A percentile compares a stretch with the other conserved stretches of the same genome.
phyloP scores from a whole-genome alignment of 805 yeast species.

The Lipomyces chichibuensis region DNA sequence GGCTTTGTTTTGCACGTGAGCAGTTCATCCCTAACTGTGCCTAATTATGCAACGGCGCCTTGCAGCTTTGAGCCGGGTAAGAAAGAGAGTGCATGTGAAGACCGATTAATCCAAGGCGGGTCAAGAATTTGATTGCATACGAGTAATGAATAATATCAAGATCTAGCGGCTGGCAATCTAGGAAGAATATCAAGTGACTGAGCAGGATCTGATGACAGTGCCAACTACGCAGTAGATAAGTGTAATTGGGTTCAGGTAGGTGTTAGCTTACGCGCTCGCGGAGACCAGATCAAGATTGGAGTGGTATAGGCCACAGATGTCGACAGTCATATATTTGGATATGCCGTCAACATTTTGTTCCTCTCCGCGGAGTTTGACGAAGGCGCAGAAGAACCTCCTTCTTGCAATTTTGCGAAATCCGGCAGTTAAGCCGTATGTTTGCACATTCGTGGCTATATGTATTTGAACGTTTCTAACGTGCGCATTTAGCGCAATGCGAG shows the following conservation, averaged over 20 bases:
- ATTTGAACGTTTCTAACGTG: background rate
- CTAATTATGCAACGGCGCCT: no score
- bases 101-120: no score
- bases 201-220: background rate
- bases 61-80: no score
- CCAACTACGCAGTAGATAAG: background rate
- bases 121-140: no score
- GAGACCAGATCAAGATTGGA: background rate
- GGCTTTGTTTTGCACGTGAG: no score
- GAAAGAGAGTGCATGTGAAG: no score
- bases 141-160: no score
- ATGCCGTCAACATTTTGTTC: background rate
- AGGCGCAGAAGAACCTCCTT: background rate
- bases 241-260: background rate
- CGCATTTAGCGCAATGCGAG: slow-evolving; percentile 14
- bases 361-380: background rate
- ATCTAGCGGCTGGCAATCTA: no score
- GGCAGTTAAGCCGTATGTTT: slow-evolving; percentile 4
- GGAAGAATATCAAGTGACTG: no score
- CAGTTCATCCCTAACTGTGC: no score
- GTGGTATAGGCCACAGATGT: background rate
- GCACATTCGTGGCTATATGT: background rate
- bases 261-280: background rate
- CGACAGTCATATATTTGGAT: background rate
- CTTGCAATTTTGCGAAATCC: background rate